Base-by-base conservation (phyloP, 345 rosid genomes). In the Gossypium arboreum region DNA sequence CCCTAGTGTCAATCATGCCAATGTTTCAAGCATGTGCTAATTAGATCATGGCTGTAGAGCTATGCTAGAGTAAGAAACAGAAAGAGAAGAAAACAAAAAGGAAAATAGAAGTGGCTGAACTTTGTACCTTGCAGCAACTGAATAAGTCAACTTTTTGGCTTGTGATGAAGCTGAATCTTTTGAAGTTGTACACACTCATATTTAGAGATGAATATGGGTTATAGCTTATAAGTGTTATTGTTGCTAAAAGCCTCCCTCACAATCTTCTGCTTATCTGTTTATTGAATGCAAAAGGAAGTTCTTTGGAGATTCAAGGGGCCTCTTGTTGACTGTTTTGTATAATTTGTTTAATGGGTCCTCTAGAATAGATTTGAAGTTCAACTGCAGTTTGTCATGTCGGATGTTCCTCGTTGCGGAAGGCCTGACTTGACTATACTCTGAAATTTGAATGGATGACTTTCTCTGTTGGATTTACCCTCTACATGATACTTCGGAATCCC, bases 151-250 rank as follows among this genome's bases (percentile, higher is more conserved):
- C 70, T 43, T 44, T 44, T 43, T 43, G 13, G 13, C 2, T 18
- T 66, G 54, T 66, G n/a, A 50, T 44, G 70, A 66, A 66, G 52
- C 52, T 66, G 29, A 66, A 66, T 45, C n/a, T 43, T 66, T 66
- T 20, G 0, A 45, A 44, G 71, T 66, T 44, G 34, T 44, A 44
- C 52, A 44, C 18, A 65, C 34, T 20, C 44, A 22, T 7, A 45
- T 12, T 12, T 7, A 12, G 39, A 12, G 39, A 66, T 45, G n/a
- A 51, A 45, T 67, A 22, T 7, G 39, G 51, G 17, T 65, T 65
- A 65, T 47, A 47, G 13, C 7, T 34, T 34, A 5, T 34, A 34
- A 34, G 41, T 34, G 71, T 47, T 50, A 65, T 65, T 1, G 2
- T 18, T 45, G 29, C n/a, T 64, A 12, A 44, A 65, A 22, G 52